Conservation (phyloP, 345 rosid species). For the rapeseed (Brassica napus) region DNA sequence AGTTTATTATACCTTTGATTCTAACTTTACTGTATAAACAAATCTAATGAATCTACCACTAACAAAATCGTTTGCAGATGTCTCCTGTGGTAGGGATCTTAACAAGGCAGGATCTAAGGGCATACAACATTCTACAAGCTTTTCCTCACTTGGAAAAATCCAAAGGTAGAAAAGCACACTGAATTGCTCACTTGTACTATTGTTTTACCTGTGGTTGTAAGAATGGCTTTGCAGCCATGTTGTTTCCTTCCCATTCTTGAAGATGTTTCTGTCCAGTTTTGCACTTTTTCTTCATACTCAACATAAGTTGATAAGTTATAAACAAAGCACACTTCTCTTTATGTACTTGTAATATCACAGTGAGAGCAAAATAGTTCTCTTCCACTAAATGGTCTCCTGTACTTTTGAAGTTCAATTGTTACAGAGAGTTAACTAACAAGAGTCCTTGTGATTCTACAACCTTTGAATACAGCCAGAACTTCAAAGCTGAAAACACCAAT, state of each 20-base stretch:
- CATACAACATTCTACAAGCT: conserved; percentile 64
- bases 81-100: conserved; percentile 72
- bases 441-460: conserved; percentile 31
- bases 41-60: background rate
- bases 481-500: conserved; percentile 59
- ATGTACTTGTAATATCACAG: conserved; percentile 18
- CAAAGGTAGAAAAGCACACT: conserved; percentile 43
- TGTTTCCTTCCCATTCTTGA: conserved; percentile 22
- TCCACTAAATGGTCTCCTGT: conserved; percentile 12
- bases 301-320: conserved; percentile 15
- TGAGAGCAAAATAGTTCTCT: conserved; percentile 28
- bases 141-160: conserved; percentile 65
- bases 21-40: no score
- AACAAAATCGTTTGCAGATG: conserved; percentile 45
- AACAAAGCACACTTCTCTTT: conserved; percentile 6
- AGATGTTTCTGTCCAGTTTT: conserved; percentile 42
- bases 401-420: conserved; percentile 13
- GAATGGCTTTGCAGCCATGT: conserved; percentile 22
- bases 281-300: conserved; percentile 40
- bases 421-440: conserved; percentile 18
- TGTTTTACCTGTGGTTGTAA: conserved; percentile 27
- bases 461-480: conserved; percentile 73
- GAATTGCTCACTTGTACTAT: background rate
- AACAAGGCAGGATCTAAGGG: conserved; percentile 82
- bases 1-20: conserved; percentile 43